Base-by-base conservation (phyloP, 208 protist genomes). In the Crithidia expoeki region DNA sequence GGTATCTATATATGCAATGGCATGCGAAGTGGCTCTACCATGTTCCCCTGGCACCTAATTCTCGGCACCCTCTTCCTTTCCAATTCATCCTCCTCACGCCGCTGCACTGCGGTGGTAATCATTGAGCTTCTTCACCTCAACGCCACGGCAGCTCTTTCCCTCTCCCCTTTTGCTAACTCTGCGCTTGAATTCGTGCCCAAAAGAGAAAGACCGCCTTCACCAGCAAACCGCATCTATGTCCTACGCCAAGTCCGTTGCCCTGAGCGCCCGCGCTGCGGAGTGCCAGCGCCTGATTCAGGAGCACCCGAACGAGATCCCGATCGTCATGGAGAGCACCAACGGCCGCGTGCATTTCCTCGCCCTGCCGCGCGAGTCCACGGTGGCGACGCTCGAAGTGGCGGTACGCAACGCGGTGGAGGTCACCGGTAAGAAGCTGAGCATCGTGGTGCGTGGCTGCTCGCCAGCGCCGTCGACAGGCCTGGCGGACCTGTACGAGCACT, bases 401-500 rank as follows among this genome's bases (percentile, higher is more conserved):
- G 62, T 62, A 34, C 71, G 62, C 71, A 30, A 36, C 16, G 23
- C 40, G 23, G 30, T 40, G 4, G 28, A 21, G 30, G 17, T 67
- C 53, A 61, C 42, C 34, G 47, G 23, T 38, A 66, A 40, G 32
- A 64, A 50, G 42, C 30, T 57, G 19, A 21, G 47, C 28, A 33
- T 78, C 16, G 28, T 62, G 12, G 65, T 79, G 33, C 64, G 62
- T 21, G 56, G 49, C 59, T 63, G 40, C 60, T 51, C 58, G 1
- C 65, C 66, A 12, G 50, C 73, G 1, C 21, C 52, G 46, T 57
- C 60, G 16, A 60, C 66, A 5, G 59, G 40, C 27, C 19, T 79
- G 44, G 52, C 50, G 19, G 73, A 79, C 73, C 44, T 79, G 23
- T 66, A 68, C 65, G 60, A 73, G 49, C 56, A 28, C 42, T 79